A percentile compares a stretch with the other conserved stretches of the same genome.
These are phyloP conservation scores for Ammopiptanthus mongolicus DNA, from an alignment of 306 rosid genomes.

Conservation along the genomic window DNA sequence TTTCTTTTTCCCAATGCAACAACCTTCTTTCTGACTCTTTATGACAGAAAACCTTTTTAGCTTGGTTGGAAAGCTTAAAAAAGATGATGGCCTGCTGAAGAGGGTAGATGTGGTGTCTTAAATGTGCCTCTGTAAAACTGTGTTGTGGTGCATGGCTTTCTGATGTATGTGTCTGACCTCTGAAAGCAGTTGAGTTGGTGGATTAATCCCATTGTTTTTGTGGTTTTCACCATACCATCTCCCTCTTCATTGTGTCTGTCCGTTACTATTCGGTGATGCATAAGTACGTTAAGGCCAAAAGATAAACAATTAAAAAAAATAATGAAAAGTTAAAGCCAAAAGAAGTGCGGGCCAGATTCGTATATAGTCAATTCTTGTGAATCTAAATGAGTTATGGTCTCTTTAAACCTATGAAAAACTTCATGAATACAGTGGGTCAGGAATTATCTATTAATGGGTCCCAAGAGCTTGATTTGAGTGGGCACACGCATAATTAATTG, in stretches of 20 bases:
- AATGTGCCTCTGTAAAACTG: slow-evolving; percentile 21
- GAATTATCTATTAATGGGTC: slow-evolving; percentile 31
- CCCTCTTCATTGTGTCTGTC: slow-evolving; percentile 19
- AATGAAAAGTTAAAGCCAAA: not conserved
- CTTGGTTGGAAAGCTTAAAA: slow-evolving; percentile 37
- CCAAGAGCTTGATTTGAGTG: slow-evolving; percentile 29
- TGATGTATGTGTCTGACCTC: slow-evolving; percentile 21
- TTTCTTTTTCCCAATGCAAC: slow-evolving; percentile 17
- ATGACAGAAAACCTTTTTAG: slow-evolving; percentile 33
- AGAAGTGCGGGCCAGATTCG: slow-evolving; percentile 32
- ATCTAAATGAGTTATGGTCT: slow-evolving; percentile 22
- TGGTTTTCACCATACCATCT: slow-evolving; percentile 24
- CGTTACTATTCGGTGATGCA: slow-evolving; percentile 10
- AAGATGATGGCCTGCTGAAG: slow-evolving; percentile 32
- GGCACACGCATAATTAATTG: slow-evolving; percentile 19
- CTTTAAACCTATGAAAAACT: slow-evolving; percentile 37
- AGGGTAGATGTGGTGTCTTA: slow-evolving; percentile 46
- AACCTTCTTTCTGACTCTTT: slow-evolving; percentile 32
- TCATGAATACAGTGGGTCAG: slow-evolving; percentile 46
- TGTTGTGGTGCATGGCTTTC: slow-evolving; percentile 12
- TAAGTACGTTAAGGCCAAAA: slow-evolving; percentile 4
- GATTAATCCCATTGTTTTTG: slow-evolving; percentile 18
- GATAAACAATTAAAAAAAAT: not conserved
- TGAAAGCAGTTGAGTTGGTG: slow-evolving; percentile 21
- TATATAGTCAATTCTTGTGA: slow-evolving; percentile 29